phyloP scores from a whole-genome alignment of 495 filamentous ascomycete species.

The Pseudoneurospora amorphoporcata region DNA sequence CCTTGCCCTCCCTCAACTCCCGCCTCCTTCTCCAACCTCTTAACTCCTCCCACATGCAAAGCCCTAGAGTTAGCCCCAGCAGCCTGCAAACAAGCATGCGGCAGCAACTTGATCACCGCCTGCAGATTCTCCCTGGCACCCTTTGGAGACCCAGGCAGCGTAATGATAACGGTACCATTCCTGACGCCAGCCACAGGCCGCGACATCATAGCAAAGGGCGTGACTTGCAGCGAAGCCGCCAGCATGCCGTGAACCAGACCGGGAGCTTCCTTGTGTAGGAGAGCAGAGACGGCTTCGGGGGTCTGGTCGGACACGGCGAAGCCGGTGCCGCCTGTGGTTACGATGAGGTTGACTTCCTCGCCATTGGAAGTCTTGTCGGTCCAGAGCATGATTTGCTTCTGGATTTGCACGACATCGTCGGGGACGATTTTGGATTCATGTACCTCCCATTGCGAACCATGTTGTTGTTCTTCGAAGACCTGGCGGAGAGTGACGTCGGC shows the following conservation, averaged over 20 bases:
- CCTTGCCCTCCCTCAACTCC: slow-evolving; percentile 31
- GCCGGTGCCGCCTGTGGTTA: slow-evolving; percentile 88
- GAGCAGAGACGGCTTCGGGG: slow-evolving; percentile 74
- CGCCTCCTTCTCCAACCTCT: slow-evolving; percentile 76
- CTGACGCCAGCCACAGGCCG: slow-evolving; percentile 86
- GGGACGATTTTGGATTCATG: slow-evolving; percentile 64
- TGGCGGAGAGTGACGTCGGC: slow-evolving; percentile 52
- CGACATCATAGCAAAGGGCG: slow-evolving; percentile 97
- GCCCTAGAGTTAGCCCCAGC: slow-evolving; percentile 71
- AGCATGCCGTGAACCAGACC: slow-evolving; percentile 95
- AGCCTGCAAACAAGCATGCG: slow-evolving; percentile 87
- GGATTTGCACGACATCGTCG: slow-evolving; percentile 66
- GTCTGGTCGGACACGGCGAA: slow-evolving; percentile 85
- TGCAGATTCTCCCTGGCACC: slow-evolving; percentile 95
- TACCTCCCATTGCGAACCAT: slow-evolving; percentile 56
- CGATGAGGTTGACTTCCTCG: slow-evolving; percentile 56
- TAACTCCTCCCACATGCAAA: slow-evolving; percentile 70
- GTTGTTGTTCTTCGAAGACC: slow-evolving; percentile 53
- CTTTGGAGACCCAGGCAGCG: slow-evolving; percentile 90
- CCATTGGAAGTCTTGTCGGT: slow-evolving; percentile 41
- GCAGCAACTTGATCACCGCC: slow-evolving; percentile 76
- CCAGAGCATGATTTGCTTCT: slow-evolving; percentile 58
- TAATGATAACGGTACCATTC: slow-evolving; percentile 75
- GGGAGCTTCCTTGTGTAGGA: slow-evolving; percentile 80
- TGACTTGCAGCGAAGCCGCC: slow-evolving; percentile 69